Evolutionary conservation across 1,139 yeast species (phyloP), one percentile per base, ranked within the genome.

Genomic region (Blastobotrys arbuscula): DNA sequence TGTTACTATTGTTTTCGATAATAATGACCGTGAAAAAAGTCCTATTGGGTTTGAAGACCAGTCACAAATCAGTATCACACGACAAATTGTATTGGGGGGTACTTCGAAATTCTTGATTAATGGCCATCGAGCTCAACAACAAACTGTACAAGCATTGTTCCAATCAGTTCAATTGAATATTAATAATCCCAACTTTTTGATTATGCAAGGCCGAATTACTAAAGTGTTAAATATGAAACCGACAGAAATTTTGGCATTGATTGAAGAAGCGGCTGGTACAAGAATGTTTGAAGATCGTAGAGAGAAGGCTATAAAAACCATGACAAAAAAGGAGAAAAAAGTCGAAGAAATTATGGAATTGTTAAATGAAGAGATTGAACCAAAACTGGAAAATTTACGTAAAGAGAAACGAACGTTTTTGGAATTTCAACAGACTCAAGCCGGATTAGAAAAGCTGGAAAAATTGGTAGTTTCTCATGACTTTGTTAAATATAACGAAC

Each of bases 191-290:
- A 94, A 92, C 66, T 94, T 94, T 67, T 75, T 94, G 59, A 94
- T 94, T 61, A 92, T 94, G 98, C 99, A 94, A 69, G 99, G 99
- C 52, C 85, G 88, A 62, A 94, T 94, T 68, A 94, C 98, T 33
- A 92, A 94, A 65, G 97, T 94, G 51, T 75, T 94, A 61, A 92
- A 94, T 66, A 92, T 92, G 98, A 89, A 87, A 61, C 95, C 98
- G 0, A 70, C 79, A 2, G 98, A 94, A 64, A 86, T 90, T 33
- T 70, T 94, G 57, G 82, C 96, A 2, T 74, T 92, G 57, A 89
- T 94, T 52, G 98, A 92, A 68, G 99, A 94, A 69, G 98, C 98
- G 0, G 96, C 98, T 0, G 98, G 99, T 7, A 94, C 98, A 0
- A 79, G 95, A 54, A 87, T 94, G 74, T 94, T 88, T 63, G 98